These are phyloP conservation scores for Gentiana dahurica DNA, from an alignment of 257 asterid genomes.

Conservation along the genomic window DNA sequence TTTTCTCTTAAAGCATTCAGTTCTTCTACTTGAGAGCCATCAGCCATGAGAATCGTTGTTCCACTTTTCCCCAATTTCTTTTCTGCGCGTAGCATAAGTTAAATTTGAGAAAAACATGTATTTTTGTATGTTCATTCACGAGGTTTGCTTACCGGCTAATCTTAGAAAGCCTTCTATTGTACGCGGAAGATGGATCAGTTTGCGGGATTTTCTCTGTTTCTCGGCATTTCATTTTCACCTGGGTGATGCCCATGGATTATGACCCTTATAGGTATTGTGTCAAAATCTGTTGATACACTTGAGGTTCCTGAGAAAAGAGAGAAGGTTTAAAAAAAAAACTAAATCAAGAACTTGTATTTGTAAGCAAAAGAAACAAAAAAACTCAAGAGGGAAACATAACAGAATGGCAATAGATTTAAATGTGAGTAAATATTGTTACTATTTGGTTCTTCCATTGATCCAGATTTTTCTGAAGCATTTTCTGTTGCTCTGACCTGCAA, in stretches of 20 bases:
- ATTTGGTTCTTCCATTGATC: slow-evolving; percentile 25
- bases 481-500: slow-evolving; percentile 30
- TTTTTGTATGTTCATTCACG: neutral
- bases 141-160: slow-evolving; percentile 57
- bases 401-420: no score
- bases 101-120: neutral
- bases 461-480: slow-evolving; percentile 33
- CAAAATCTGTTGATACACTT: slow-evolving; percentile 14
- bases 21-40: slow-evolving; percentile 71
- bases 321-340: no score
- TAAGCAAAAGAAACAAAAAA: neutral
- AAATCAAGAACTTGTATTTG: no score
- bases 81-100: slow-evolving; percentile 33
- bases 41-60: slow-evolving; percentile 46
- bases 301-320: slow-evolving; percentile 32
- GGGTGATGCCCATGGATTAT: slow-evolving; percentile 85
- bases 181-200: slow-evolving; percentile 72
- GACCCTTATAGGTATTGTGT: slow-evolving; percentile 43
- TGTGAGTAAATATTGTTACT: slow-evolving; percentile 25
- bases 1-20: slow-evolving; percentile 58
- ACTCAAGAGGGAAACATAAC: no score
- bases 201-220: slow-evolving; percentile 42
- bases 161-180: slow-evolving; percentile 56
- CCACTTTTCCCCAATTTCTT: slow-evolving; percentile 59
- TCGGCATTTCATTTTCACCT: slow-evolving; percentile 37